Conservation (phyloP, 2,329 filamentous ascomycete genomes). For the Cercospora brassicicola region DNA sequence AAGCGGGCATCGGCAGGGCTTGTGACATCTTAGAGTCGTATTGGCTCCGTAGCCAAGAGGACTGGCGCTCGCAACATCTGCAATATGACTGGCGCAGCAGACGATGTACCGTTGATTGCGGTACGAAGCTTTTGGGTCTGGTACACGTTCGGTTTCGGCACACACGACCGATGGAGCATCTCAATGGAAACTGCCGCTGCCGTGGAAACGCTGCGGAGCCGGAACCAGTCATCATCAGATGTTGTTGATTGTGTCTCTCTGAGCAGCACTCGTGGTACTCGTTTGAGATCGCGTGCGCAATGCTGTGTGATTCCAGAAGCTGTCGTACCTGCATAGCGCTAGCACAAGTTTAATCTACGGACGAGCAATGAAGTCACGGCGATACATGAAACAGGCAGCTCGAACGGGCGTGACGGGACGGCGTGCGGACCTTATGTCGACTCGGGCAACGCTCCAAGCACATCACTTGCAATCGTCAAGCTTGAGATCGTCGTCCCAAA, state of each 20-base stretch:
- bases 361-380: slow-evolving; percentile 4
- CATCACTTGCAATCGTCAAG: slow-evolving; percentile 3
- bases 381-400: slow-evolving; percentile 3
- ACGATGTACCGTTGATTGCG: background rate
- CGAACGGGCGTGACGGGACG: background rate
- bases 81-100: background rate
- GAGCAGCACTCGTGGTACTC: background rate
- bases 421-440: background rate
- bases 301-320: background rate
- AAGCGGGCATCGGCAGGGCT: slow-evolving; percentile 11
- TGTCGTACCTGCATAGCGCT: slow-evolving; percentile 12
- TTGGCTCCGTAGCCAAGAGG: slow-evolving; percentile 7
- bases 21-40: slow-evolving; percentile 12
- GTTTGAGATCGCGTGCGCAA: background rate
- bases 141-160: background rate
- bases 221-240: background rate
- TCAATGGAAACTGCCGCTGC: background rate
- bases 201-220: background rate
- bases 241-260: background rate
- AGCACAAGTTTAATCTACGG: slow-evolving; percentile 4
- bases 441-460: background rate
- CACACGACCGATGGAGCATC: background rate
- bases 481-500: background rate
- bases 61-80: background rate
- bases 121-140: background rate